Evolutionary conservation across 2,329 filamentous ascomycete genomes (phyloP), one percentile per base, ranked within the genome.

Genomic region (Emmonsiellopsis sp.): DNA sequence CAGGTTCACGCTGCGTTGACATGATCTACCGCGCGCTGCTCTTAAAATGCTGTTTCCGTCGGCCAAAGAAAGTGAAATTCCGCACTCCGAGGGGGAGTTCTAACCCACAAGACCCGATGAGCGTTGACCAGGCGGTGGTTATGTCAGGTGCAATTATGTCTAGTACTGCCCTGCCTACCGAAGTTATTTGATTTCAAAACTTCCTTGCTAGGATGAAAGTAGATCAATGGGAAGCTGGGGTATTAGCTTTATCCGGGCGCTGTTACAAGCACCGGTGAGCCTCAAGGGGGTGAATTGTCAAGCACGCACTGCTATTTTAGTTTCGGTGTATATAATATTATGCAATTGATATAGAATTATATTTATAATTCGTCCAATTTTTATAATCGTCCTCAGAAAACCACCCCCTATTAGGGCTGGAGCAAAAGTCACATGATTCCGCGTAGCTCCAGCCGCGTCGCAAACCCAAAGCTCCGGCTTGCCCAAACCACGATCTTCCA

Each of bases 351-450:
- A 13, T 47, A 27, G 21, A 27, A 27, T 4, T 27, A 27, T 27
- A 27, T 27, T 27, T 27, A 27, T 27, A 27, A 27, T 27, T 27
- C 21, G 21, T 27, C 21, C 21, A 27, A 27, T 27, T 27, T 27
- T 27, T 27, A 27, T 27, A 27, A 27, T 27, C 21, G 21, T 27
- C 21, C 21, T 27, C 21, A 27, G 21, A 42, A 42, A 42, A 17
- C 2, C 3, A 14, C 4, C 27, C 43, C 13, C 14, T 43, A 17
- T 43, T 21, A 10, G 11, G 21, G n/a, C 13, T 34, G 9, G 32
- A 32, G 36, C 17, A 17, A 11, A 42, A 13, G 49, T 53, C 51
- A 53, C 51, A 48, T 53, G 51, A 42, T 39, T 42, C 11, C 44
- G 51, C 44, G 51, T 48, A 31, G 14, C 32, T 37, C 14, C 13